Conservation (phyloP, 768 basidiomycete genomes). For the Amanita jacksonii region DNA sequence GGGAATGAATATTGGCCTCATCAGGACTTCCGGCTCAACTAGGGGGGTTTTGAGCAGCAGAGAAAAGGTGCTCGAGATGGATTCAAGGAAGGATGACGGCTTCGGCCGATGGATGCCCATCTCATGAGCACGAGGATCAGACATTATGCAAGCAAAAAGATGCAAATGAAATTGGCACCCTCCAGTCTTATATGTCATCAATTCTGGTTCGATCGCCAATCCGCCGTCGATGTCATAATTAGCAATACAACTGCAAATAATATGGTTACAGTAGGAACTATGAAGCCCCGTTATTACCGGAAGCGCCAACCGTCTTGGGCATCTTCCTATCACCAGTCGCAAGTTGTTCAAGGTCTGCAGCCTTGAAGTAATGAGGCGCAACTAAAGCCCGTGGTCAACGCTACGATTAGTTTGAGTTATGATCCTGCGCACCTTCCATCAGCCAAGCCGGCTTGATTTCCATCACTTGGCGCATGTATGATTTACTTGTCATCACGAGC, state of each 20-base stretch:
- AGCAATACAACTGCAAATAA: conserved; percentile 8
- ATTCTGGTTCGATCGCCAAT: neutral
- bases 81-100: conserved; percentile 15
- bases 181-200: neutral
- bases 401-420: conserved; percentile 2
- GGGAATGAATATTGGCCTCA: conserved; percentile 14
- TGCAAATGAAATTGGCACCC: neutral
- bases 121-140: neutral
- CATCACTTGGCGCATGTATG: conserved; percentile 96
- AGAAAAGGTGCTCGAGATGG: conserved; percentile 20
- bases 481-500: conserved; percentile 94
- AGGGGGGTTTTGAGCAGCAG: conserved; percentile 28
- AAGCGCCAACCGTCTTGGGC: conserved; percentile 67
- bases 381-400: conserved; percentile 36
- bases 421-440: conserved; percentile 58
- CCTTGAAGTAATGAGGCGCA: conserved; percentile 95
- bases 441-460: conserved; percentile 96
- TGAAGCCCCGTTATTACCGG: conserved; percentile 21
- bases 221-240: neutral
- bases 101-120: neutral
- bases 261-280: conserved; percentile 3
- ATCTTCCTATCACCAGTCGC: conserved; percentile 84
- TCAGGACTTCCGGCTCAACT: conserved; percentile 18
- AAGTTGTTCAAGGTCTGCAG: conserved; percentile 70
- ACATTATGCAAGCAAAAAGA: neutral